Percentiles rank a stretch among this genome's conserved stretches.
Conservation (phyloP, 2,329 filamentous ascomycete genomes). For the Pseudogymnoascus pannorum region DNA sequence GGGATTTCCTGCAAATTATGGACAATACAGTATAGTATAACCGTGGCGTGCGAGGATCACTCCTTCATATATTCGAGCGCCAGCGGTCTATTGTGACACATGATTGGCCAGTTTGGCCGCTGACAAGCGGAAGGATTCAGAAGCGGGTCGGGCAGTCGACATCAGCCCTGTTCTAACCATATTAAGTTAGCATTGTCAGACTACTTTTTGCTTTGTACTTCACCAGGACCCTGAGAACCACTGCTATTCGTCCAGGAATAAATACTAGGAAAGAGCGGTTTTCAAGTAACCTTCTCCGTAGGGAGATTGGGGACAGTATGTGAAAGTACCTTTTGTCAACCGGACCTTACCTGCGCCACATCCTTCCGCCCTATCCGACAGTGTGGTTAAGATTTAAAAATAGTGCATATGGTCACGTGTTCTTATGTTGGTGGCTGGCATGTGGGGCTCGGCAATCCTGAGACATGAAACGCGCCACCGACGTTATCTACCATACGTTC, state of each 20-base stretch:
- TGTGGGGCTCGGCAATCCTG: neutral
- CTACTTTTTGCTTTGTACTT: neutral
- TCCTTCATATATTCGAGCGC: neutral
- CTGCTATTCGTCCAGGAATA: no score
- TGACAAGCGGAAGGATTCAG: slow-evolving; percentile 4
- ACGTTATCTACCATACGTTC: neutral
- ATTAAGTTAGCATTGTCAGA: neutral
- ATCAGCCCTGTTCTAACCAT: neutral
- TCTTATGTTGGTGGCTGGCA: neutral
- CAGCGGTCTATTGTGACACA: neutral
- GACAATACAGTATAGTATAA: no score
- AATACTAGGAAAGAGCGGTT: neutral
- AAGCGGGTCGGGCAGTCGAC: neutral
- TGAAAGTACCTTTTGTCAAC: neutral
- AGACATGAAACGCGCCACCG: neutral
- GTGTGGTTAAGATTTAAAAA: neutral
- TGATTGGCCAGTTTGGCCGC: neutral
- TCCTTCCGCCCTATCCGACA: neutral
- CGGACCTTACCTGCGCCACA: neutral
- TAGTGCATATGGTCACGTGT: neutral
- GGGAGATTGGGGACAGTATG: no score
- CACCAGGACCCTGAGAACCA: neutral
- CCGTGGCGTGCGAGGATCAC: neutral
- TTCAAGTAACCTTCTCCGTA: no score
- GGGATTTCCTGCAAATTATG: no score